These are phyloP conservation scores for Citrus hindsii DNA, from an alignment of 345 rosid genomes.

Conservation along the genomic window DNA sequence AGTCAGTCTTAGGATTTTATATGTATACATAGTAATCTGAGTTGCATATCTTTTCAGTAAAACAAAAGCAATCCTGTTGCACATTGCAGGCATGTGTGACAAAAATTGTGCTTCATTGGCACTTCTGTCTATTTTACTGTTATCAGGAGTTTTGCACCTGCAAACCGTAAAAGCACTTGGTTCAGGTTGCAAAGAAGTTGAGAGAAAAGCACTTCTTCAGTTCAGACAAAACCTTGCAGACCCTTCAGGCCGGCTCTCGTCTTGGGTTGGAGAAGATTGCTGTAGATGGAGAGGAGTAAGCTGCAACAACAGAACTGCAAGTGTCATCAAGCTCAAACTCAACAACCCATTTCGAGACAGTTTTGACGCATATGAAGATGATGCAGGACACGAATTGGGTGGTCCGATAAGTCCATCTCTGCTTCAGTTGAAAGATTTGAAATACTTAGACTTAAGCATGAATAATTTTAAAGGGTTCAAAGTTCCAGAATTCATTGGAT, in stretches of 20 bases:
- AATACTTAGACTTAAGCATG: slow-evolving; percentile 22
- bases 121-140: not conserved
- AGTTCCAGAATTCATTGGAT: slow-evolving; percentile 22
- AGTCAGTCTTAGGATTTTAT: too few relatives aligned
- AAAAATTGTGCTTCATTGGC: not conserved
- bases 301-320: slow-evolving; percentile 12
- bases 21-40: too few relatives aligned
- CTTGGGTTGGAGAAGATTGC: slow-evolving; percentile 18
- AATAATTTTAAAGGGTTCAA: slow-evolving; percentile 18
- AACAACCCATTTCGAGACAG: not conserved
- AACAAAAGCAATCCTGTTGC: not conserved
- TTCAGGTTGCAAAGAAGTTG: slow-evolving; percentile 4
- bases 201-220: slow-evolving; percentile 20
- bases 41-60: not conserved
- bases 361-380: not conserved
- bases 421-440: slow-evolving; percentile 15
- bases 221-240: slow-evolving; percentile 11
- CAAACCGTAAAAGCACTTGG: not conserved
- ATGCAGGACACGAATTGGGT: not conserved
- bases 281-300: slow-evolving; percentile 13
- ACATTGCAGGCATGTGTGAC: not conserved
- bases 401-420: slow-evolving; percentile 24
- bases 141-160: not conserved
- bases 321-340: slow-evolving; percentile 17
- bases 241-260: slow-evolving; percentile 13